Conservation (phyloP, 192 early-diverging fungal species). For the Geosiphon pyriformis region DNA sequence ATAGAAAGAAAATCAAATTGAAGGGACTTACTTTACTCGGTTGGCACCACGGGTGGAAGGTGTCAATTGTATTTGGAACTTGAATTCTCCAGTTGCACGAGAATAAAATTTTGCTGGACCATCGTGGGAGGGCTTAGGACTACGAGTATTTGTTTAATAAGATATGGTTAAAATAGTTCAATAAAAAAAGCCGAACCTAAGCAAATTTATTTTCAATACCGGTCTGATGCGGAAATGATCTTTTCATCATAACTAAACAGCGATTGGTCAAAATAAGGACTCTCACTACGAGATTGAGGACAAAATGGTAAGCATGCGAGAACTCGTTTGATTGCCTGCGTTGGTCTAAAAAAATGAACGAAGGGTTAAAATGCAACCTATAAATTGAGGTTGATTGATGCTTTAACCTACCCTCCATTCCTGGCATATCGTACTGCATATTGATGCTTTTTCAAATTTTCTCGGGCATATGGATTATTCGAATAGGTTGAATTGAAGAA, state of each 20-base stretch:
- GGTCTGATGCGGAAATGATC: constrained; percentile 51
- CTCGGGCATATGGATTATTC: constrained; percentile 55
- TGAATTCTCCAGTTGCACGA: constrained; percentile 46
- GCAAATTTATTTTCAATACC: constrained; percentile 34
- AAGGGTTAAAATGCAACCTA: not conserved
- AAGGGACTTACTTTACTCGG: constrained; percentile 14
- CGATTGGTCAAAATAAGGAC: constrained; percentile 60
- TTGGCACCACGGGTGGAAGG: constrained; percentile 14
- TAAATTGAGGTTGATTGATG: not conserved
- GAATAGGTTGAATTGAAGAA: constrained; percentile 37
- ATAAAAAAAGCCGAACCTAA: not conserved
- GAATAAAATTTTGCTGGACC: constrained; percentile 60
- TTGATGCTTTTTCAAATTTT: constrained; percentile 47
- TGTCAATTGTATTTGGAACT: constrained; percentile 54
- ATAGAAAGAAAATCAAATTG: not conserved
- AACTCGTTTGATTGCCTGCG: constrained; percentile 55
- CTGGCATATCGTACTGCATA: constrained; percentile 56
- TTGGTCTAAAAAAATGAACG: constrained; percentile 28
- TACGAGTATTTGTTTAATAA: constrained; percentile 22
- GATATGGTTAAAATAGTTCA: not conserved
- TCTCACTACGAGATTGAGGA: constrained; percentile 57
- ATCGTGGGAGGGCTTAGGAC: constrained; percentile 46
- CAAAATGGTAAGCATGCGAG: constrained; percentile 54
- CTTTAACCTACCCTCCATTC: constrained; percentile 60
- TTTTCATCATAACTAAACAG: constrained; percentile 68